Percentiles rank a stretch among this genome's conserved stretches.
These are phyloP conservation scores for Trypanosoma melophagium DNA, from an alignment of 208 protist genomes.

Conservation along the genomic window DNA sequence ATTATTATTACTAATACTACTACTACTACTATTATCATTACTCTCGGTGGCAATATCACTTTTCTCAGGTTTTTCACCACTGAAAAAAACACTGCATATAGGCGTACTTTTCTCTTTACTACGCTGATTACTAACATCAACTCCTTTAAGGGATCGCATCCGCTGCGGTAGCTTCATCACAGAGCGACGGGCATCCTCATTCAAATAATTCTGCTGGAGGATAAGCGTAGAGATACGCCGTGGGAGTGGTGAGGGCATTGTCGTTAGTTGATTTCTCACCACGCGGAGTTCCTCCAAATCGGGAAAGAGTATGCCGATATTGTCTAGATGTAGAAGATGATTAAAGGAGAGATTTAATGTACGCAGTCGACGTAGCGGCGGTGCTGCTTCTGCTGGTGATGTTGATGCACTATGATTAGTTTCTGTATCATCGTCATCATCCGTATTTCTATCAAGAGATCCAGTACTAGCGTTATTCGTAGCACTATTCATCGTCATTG, in stretches of 20 bases:
- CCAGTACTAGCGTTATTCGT: too few relatives aligned
- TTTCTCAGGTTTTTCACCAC: background rate
- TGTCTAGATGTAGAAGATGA: slow-evolving; percentile 26
- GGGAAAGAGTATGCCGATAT: slow-evolving; percentile 30
- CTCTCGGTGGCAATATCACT: background rate
- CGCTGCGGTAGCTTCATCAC: slow-evolving; percentile 3
- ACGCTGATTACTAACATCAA: slow-evolving; percentile 15
- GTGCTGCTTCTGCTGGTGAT: background rate
- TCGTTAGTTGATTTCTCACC: slow-evolving; percentile 23
- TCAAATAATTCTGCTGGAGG: slow-evolving; percentile 17
- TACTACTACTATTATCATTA: background rate
- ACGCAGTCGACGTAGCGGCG: slow-evolving; percentile 29
- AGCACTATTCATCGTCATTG: too few relatives aligned
- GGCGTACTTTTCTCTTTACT: background rate
- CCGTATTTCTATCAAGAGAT: slow-evolving; percentile 6
- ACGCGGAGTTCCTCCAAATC: slow-evolving; percentile 46
- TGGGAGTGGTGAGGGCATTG: slow-evolving; percentile 14
- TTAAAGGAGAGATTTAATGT: slow-evolving; percentile 58
- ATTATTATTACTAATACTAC: background rate
- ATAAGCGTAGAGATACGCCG: background rate
- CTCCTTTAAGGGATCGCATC: slow-evolving; percentile 2
- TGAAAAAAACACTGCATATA: too few relatives aligned
- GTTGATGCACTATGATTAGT: background rate
- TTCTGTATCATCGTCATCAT: background rate
- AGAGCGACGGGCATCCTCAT: background rate